Evolutionary conservation across 108 stramenopile genomes (phyloP).

Genomic region (Pseudonitzschia delicatissima): DNA sequence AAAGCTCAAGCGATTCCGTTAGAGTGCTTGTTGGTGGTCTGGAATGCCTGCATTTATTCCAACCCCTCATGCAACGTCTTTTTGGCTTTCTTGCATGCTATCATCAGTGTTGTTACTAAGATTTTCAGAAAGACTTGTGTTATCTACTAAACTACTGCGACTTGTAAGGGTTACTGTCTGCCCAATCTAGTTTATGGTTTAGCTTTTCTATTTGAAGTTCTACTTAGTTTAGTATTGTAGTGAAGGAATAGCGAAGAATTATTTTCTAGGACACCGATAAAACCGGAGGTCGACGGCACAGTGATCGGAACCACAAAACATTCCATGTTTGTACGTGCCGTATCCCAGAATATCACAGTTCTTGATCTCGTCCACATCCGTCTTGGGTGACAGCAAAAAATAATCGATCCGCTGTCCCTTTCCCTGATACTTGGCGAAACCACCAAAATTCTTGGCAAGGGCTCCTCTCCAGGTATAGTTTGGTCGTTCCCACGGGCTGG

Average conservation of each 20-base stretch:
- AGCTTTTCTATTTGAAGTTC: background rate
- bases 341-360: constrained; percentile 37
- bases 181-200: background rate
- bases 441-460: background rate
- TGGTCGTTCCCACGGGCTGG: constrained; percentile 25
- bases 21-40: constrained; percentile 18
- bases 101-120: background rate
- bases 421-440: constrained; percentile 27
- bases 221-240: background rate
- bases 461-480: constrained; percentile 44
- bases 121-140: constrained; percentile 1
- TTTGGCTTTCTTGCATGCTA: background rate
- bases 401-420: constrained; percentile 43
- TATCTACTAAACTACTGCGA: background rate
- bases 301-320: constrained; percentile 46
- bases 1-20: constrained; percentile 98
- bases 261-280: no score
- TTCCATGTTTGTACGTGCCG: constrained; percentile 26
- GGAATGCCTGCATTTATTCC: background rate
- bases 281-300: constrained; percentile 23
- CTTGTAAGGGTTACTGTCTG: constrained; percentile 4
- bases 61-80: background rate
- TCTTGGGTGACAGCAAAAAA: constrained; percentile 29
- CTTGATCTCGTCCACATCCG: background rate
- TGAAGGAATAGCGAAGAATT: no score